Base-by-base conservation (phyloP, 106 monocot species). In the Triglochin maritima region DNA sequence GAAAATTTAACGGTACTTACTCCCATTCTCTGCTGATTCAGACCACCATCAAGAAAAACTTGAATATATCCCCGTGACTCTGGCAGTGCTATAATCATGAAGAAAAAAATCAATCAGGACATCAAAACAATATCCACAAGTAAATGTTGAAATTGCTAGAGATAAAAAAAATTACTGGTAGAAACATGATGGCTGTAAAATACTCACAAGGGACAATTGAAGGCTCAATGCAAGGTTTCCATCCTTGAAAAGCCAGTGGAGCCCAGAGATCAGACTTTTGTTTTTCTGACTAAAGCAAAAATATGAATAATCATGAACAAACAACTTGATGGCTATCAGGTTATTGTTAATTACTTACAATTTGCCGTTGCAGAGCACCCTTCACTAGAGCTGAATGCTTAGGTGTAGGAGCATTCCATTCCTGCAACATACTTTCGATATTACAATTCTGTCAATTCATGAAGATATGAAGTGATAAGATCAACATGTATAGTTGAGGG, bases 11-110 rank as follows among this genome's bases (percentile, higher is more conserved):
- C 11, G 7, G 11, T 2, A 7, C 63, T 59, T 83, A 94, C 94
- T 76, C 85, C 94, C 94, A 94, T 94, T 71, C 94, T 89, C 79
- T 94, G 89, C 57, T 94, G 94, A 57, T 90, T 94, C 66, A 94
- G 64, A 56, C 94, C 89, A 62, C 94, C 94, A 77, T 94, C 94
- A 70, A 94, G 94, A 68, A 90, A 94, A 47, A 94, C 89, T 75
- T 94, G 90, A 64, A 90, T 72, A 61, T 87, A 94, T 71, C 89
- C 94, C 60, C 7, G 71, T 55, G 79, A 54, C 51, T 14, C 42
- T 60, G 87, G 85, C 4, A 77, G 48, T 10, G 45, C 94, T 7
- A 45, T 10, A 45, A 49, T 46, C 6, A 49, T 47, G 5, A 64
- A 64, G 5, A 64, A 64, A 62, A 45, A 44, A 62, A 0, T 3